These are phyloP conservation scores for Penicillium alfredii DNA, from an alignment of 495 filamentous ascomycete genomes.

Conservation along the genomic window DNA sequence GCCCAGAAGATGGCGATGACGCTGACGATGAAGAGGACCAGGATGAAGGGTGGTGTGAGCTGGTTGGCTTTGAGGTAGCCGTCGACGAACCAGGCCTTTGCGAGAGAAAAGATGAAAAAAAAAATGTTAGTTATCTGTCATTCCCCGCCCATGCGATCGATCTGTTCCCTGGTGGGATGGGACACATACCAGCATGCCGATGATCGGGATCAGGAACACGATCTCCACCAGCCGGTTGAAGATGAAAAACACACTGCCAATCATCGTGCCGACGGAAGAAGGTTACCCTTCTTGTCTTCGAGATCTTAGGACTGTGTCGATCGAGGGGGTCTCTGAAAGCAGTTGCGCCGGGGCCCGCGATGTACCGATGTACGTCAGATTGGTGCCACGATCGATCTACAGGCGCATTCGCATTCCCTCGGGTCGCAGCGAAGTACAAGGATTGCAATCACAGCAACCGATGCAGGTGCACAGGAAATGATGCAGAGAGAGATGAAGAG, in stretches of 20 bases:
- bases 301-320: no score
- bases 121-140: slow-evolving; percentile 14
- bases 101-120: no score
- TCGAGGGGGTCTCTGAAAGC: no score
- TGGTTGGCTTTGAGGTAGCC: slow-evolving; percentile 60
- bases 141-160: no score
- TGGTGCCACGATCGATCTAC: no score
- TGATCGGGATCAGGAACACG: slow-evolving; percentile 75
- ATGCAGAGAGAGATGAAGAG: slow-evolving; percentile 5
- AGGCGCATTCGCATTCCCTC: no score
- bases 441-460: neutral
- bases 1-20: slow-evolving; percentile 75
- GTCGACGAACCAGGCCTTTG: slow-evolving; percentile 78
- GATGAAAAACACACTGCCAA: slow-evolving; percentile 75
- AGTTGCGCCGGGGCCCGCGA: neutral
- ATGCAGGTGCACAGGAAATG: neutral
- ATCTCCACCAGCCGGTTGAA: slow-evolving; percentile 79
- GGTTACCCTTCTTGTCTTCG: no score
- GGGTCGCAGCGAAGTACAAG: neutral
- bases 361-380: neutral
- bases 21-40: slow-evolving; percentile 86
- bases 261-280: slow-evolving; percentile 58
- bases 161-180: no score
- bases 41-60: slow-evolving; percentile 73
- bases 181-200: slow-evolving; percentile 76